A percentile compares a stretch with the other conserved stretches of the same genome.
Conservation (phyloP, 495 filamentous ascomycete genomes). For the Aspergillus kassunensis region DNA sequence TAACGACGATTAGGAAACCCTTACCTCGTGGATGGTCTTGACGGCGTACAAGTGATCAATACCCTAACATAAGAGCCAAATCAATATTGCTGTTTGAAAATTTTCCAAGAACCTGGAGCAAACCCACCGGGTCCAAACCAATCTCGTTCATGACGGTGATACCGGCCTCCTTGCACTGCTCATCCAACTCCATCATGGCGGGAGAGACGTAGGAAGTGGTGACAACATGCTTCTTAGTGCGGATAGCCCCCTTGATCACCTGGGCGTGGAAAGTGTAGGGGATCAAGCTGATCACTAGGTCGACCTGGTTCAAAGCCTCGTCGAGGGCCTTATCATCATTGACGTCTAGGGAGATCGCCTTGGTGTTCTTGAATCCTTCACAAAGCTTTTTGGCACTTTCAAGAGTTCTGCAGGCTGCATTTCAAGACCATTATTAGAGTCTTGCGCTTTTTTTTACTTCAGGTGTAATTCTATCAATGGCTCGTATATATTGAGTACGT, state of each 20-base stretch:
- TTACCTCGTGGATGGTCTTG: conserved; percentile 77
- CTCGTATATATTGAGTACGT: too few species aligned
- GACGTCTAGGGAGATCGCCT: conserved; percentile 80
- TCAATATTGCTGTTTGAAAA: not conserved
- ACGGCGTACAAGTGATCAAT: conserved; percentile 85
- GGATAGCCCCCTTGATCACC: conserved; percentile 93
- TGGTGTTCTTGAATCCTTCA: conserved; percentile 64
- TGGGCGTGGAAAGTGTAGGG: conserved; percentile 89
- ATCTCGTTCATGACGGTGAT: conserved; percentile 99
- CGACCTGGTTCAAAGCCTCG: conserved; percentile 68
- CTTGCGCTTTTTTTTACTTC: too few species aligned
- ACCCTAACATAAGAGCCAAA: conserved; percentile 22
- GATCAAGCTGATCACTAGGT: conserved; percentile 78
- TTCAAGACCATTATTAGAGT: conserved; percentile 1
- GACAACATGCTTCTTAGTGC: conserved; percentile 90
- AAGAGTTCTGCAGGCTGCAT: conserved; percentile 78
- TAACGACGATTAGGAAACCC: not conserved
- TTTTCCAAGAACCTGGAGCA: not conserved
- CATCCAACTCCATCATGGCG: conserved; percentile 85
- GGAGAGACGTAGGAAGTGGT: conserved; percentile 94
- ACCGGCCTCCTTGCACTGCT: conserved; percentile 79
- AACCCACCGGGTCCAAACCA: conserved; percentile 56
- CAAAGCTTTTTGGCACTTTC: conserved; percentile 70
- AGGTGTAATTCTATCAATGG: too few species aligned
- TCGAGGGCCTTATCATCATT: conserved; percentile 69